phyloP scores from a whole-genome alignment of 495 filamentous ascomycete species.

The Immersiella caudata region DNA sequence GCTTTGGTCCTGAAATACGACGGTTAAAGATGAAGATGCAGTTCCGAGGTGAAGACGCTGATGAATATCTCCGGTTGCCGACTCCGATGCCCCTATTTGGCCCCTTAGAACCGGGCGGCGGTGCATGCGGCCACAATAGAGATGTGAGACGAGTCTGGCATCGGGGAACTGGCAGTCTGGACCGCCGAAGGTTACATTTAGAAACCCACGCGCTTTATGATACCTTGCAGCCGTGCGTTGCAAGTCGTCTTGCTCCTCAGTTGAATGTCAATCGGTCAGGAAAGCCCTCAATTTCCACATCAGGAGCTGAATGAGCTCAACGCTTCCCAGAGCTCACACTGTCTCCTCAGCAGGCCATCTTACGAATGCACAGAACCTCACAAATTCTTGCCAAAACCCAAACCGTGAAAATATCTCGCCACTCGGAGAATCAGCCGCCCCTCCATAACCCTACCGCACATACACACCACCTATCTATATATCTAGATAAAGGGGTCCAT shows the following conservation, averaged over 20 bases:
- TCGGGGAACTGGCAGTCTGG: background rate
- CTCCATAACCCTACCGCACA: background rate
- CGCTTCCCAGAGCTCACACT: too few relatives aligned
- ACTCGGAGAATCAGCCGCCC: background rate
- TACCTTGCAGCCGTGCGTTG: background rate
- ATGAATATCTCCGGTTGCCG: background rate
- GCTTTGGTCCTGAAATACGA: background rate
- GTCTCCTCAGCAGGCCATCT: too few relatives aligned
- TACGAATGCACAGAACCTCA: too few relatives aligned
- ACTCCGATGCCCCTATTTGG: background rate
- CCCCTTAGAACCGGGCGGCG: background rate
- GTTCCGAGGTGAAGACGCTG: background rate
- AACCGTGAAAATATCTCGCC: background rate
- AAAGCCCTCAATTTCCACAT: too few relatives aligned
- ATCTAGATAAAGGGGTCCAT: background rate
- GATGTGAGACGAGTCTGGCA: too few relatives aligned
- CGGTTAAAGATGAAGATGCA: background rate
- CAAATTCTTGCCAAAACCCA: too few relatives aligned
- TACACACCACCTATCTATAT: background rate
- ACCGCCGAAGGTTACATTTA: background rate
- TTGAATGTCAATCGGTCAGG: too few relatives aligned
- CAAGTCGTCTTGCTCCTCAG: too few relatives aligned
- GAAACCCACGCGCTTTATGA: background rate
- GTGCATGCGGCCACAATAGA: background rate
- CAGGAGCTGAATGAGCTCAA: too few relatives aligned